phyloP scores from a whole-genome alignment of 768 basidiomycete genomes.

The Pholiota molesta region DNA sequence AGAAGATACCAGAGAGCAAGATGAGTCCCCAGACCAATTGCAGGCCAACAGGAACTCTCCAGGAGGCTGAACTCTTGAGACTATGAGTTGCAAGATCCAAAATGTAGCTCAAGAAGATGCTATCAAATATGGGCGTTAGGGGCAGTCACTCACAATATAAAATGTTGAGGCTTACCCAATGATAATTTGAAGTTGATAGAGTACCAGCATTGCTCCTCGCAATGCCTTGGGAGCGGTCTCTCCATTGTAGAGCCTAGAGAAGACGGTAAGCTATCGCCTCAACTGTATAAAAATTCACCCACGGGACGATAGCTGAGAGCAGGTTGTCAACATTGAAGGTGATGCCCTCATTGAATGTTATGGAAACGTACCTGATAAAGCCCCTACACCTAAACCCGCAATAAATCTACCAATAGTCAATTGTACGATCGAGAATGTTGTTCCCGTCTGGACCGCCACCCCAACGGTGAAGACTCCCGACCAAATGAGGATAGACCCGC shows the following conservation, averaged over 20 bases:
- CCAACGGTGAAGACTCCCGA: conserved; percentile 72
- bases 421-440: conserved; percentile 60
- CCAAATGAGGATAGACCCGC: conserved; percentile 78
- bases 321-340: not conserved
- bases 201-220: conserved; percentile 68
- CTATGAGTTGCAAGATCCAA: conserved; percentile 68
- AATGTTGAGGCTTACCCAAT: conserved; percentile 48
- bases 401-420: conserved; percentile 75
- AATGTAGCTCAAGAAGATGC: conserved; percentile 75
- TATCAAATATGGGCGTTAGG: conserved; percentile 23
- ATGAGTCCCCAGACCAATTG: conserved; percentile 73
- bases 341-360: not conserved
- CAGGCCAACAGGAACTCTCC: conserved; percentile 76
- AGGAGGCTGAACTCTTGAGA: conserved; percentile 61
- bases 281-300: conserved; percentile 17
- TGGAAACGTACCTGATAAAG: conserved; percentile 57
- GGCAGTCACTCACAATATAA: not conserved
- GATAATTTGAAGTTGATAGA: conserved; percentile 82
- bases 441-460: conserved; percentile 70
- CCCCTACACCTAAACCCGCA: conserved; percentile 78
- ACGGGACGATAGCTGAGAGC: conserved; percentile 53
- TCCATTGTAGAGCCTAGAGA: conserved; percentile 67
- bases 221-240: conserved; percentile 78
- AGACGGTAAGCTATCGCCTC: conserved; percentile 15
- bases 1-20: conserved; percentile 70